These are phyloP conservation scores for Fistulifera solaris DNA, from an alignment of 108 stramenopile genomes.

Conservation along the genomic window DNA sequence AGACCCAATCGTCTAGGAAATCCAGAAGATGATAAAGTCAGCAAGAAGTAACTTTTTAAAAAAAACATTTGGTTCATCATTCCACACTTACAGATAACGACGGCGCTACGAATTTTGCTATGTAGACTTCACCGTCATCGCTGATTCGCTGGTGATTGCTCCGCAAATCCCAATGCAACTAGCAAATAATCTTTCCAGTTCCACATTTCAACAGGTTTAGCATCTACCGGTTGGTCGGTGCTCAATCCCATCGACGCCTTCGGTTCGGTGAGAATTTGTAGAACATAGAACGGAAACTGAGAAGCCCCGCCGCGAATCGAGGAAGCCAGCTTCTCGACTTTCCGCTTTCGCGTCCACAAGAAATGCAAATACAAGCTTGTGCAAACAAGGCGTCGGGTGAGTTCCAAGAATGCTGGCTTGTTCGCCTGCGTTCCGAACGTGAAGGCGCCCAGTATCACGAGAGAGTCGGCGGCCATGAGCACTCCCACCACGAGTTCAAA, in stretches of 20 bases:
- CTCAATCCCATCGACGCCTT: conserved; percentile 47
- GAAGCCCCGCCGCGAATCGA: conserved; percentile 51
- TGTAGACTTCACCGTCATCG: too few species aligned
- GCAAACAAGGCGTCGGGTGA: conserved; percentile 28
- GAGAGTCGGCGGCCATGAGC: conserved; percentile 42
- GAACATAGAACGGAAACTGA: conserved; percentile 39
- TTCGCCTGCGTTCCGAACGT: conserved; percentile 6
- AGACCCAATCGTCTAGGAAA: too few species aligned
- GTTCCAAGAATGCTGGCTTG: conserved; percentile 28
- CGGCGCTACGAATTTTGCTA: too few species aligned
- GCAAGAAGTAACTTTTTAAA: too few species aligned
- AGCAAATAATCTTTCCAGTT: conserved; percentile 14
- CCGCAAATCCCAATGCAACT: conserved; percentile 9
- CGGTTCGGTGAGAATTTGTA: conserved; percentile 55
- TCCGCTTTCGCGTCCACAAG: conserved; percentile 44
- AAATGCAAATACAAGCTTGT: conserved; percentile 69
- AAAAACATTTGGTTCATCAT: too few species aligned
- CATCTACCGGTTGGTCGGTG: not conserved
- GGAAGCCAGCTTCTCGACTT: conserved; percentile 29
- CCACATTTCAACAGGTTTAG: conserved; percentile 3
- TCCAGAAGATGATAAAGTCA: too few species aligned
- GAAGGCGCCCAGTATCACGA: conserved; percentile 14
- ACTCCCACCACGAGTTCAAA: conserved; percentile 52
- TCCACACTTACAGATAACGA: too few species aligned
- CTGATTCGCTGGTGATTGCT: not conserved